Conservation (phyloP, 768 basidiomycete genomes). For the Rubroboletus pulcherrimus region DNA sequence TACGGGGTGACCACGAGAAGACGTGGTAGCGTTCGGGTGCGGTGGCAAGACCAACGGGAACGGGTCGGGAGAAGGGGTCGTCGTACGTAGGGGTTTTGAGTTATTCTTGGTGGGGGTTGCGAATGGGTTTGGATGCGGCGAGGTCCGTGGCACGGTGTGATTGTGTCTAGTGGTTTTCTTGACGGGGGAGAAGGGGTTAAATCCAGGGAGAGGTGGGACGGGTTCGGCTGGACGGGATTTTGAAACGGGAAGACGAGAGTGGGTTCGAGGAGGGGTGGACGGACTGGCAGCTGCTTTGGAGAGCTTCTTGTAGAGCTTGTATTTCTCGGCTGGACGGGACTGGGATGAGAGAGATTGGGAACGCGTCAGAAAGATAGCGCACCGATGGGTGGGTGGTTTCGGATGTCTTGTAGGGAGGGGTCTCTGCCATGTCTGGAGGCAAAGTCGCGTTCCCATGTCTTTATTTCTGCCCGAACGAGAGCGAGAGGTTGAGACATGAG, state of each 20-base stretch:
- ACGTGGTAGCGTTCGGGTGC: not conserved
- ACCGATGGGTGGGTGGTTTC: constrained; percentile 60
- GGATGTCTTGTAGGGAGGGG: constrained; percentile 71
- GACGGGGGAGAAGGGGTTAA: constrained; percentile 77
- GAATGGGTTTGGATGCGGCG: constrained; percentile 39
- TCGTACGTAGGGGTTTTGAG: constrained; percentile 20
- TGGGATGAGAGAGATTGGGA: constrained; percentile 10
- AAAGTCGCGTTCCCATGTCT: constrained; percentile 74
- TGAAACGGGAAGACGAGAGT: constrained; percentile 35
- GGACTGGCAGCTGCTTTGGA: constrained; percentile 42
- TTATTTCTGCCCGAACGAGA: constrained; percentile 63
- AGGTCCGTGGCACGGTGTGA: constrained; percentile 6
- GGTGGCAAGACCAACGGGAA: constrained; percentile 35
- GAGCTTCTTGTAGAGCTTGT: constrained; percentile 77
- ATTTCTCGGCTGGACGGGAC: constrained; percentile 58
- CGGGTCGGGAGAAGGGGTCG: constrained; percentile 38
- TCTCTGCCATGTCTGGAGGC: constrained; percentile 49
- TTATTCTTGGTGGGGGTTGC: constrained; percentile 41
- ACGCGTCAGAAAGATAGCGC: constrained; percentile 22
- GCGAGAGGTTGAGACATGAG: constrained; percentile 15
- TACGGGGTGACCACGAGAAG: constrained; percentile 20
- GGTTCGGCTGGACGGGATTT: constrained; percentile 50
- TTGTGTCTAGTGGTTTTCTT: constrained; percentile 41
- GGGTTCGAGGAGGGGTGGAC: constrained; percentile 33
- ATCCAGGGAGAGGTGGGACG: constrained; percentile 50